Evolutionary conservation across 1,284 basidiomycete species (phyloP).

Genomic region (Pseudozyma sp.): DNA sequence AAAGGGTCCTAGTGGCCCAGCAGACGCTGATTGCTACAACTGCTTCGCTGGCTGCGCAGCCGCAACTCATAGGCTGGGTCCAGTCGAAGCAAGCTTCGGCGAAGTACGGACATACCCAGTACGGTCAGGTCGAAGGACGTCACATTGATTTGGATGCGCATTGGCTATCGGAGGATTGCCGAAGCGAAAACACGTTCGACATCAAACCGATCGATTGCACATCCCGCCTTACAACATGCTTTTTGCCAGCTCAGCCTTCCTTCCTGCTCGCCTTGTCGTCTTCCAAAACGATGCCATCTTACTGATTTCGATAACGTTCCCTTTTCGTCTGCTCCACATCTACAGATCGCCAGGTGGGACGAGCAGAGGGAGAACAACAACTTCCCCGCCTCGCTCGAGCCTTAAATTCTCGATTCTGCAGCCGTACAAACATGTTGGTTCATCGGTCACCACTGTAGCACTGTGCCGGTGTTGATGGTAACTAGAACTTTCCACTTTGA

Average conservation of each 20-base stretch:
- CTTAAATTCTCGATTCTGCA: conserved; percentile 27
- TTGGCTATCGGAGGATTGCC: no score
- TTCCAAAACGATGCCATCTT: background rate
- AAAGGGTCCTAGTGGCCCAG: no score
- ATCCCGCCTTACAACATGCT: no score
- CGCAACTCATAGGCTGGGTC: no score
- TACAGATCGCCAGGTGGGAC: conserved; percentile 67
- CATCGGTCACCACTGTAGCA: conserved; percentile 5
- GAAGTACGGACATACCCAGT: no score
- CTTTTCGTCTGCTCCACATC: background rate
- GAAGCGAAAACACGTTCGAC: no score
- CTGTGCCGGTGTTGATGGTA: conserved; percentile 1
- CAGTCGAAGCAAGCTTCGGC: no score
- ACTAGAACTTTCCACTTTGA: conserved; percentile 8
- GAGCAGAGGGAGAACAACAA: conserved; percentile 66
- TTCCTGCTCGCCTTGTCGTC: background rate
- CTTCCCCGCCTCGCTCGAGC: conserved; percentile 67
- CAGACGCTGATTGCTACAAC: no score
- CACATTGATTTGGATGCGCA: no score
- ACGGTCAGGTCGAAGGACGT: no score
- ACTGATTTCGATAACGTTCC: background rate
- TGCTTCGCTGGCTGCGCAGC: no score
- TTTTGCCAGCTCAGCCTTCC: conserved; percentile 1
- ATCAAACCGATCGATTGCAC: no score
- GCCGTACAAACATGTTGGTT: background rate